Base-by-base conservation (phyloP, 495 filamentous ascomycete genomes). In the Podospora didyma region DNA sequence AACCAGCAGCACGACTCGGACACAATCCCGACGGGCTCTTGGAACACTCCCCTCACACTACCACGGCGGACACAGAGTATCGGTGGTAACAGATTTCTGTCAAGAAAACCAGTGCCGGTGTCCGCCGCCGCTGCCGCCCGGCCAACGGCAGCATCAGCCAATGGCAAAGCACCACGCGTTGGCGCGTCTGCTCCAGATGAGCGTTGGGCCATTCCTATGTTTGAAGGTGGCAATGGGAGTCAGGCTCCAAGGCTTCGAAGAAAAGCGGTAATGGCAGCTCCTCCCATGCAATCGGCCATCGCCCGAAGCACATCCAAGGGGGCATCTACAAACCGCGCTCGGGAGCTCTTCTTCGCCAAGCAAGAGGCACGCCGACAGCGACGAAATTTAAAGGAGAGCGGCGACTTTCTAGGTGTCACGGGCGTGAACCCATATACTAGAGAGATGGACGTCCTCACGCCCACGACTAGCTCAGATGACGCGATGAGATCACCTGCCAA, bases 381-480 rank as follows among this genome's bases (percentile, higher is more conserved):
- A 6, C 70, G 62, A 35, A 69, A 46, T 16, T 55, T 77, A 26
- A 72, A 70, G 41, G 69, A 75, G 51, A 77, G 75, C 50, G 75
- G 77, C 16, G 80, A 82, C 56, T 82, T 74, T 63, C 69, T 82
- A 11, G 79, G 80, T 11, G 75, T 81, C 12, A 78, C 78, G 56
- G 79, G 80, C 19, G 73, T 74, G n/a, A 80, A 82, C 56, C 79
- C 80, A 11, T 64, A 73, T 45, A 82, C 78, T n/a, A 78, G 80
- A 1, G 65, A 70, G 57, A 73, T 69, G 53, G 72, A 80, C 34
- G 62, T 74, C 7, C 62, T 77, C 28, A 78, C 75, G 10, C 74
- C 75, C 16, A 75, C 74, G 14, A 72, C 64, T 10, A 75, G 71
- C 54, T 62, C 63, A 4, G 64, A 59, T 2, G 70, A 62, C 16